Conservation (phyloP, 2,329 filamentous ascomycete species). For the Colletotrichum musicola region DNA sequence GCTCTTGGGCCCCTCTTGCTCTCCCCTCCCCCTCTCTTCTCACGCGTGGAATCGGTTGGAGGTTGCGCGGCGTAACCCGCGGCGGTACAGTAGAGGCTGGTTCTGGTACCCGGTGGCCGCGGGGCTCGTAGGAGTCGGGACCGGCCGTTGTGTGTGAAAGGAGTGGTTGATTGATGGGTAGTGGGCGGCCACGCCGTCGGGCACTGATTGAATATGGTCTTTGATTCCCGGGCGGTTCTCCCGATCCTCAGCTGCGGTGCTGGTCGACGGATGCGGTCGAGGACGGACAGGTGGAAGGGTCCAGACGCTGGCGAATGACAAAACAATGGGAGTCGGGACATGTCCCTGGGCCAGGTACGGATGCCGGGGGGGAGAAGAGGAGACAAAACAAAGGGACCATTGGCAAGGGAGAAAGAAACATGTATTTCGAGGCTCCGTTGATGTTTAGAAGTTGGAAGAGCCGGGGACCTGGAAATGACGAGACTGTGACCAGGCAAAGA, state of each 20-base stretch:
- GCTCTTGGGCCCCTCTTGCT: too few relatives aligned
- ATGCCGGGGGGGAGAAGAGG: slow-evolving; percentile 9
- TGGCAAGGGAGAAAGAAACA: slow-evolving; percentile 3
- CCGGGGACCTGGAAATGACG: too few relatives aligned
- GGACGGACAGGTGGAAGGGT: background rate
- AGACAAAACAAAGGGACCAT: slow-evolving; percentile 1
- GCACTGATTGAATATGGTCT: background rate
- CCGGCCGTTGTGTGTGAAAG: background rate
- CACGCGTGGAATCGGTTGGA: too few relatives aligned
- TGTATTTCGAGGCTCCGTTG: too few relatives aligned
- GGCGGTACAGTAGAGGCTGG: too few relatives aligned
- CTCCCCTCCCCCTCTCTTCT: too few relatives aligned
- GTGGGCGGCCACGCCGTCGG: background rate
- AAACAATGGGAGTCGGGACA: background rate
- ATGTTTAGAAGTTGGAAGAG: too few relatives aligned
- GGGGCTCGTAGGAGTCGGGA: background rate
- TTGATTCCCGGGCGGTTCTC: background rate
- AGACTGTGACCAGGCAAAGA: too few relatives aligned
- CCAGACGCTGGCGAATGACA: slow-evolving; percentile 16
- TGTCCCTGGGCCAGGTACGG: background rate
- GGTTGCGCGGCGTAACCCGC: too few relatives aligned
- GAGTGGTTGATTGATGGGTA: background rate
- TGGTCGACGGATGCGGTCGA: slow-evolving; percentile 30
- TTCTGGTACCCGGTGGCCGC: too few relatives aligned
- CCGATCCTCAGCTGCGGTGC: slow-evolving; percentile 1